phyloP scores from a whole-genome alignment of 2,329 filamentous ascomycete species.

The Hypoxylon sp. region DNA sequence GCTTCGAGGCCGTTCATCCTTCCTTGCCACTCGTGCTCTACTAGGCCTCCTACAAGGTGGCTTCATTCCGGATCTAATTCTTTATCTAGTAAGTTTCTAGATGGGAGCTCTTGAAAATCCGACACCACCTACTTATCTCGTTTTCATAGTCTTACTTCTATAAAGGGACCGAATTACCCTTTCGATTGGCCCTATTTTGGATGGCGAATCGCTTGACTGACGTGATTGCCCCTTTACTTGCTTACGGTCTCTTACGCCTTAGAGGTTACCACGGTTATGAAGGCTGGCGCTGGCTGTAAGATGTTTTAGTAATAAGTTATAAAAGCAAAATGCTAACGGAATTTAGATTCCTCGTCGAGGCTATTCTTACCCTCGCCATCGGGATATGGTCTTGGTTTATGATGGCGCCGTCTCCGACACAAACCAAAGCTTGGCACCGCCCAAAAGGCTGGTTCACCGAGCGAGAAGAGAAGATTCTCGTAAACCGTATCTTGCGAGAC shows the following conservation, averaged over 20 bases:
- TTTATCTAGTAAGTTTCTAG: slow-evolving; percentile 51
- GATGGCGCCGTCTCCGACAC: slow-evolving; percentile 63
- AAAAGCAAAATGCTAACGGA: too few relatives aligned
- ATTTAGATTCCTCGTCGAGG: slow-evolving; percentile 66
- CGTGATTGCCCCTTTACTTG: slow-evolving; percentile 55
- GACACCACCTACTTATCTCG: slow-evolving; percentile 12
- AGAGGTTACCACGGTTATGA: slow-evolving; percentile 57
- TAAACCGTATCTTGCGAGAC: slow-evolving; percentile 72
- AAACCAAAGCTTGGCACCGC: slow-evolving; percentile 70
- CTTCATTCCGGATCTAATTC: slow-evolving; percentile 56
- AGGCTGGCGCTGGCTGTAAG: slow-evolving; percentile 61
- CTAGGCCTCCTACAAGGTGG: slow-evolving; percentile 56
- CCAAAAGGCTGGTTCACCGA: slow-evolving; percentile 75
- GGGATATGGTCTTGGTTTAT: slow-evolving; percentile 62
- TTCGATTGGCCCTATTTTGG: slow-evolving; percentile 57
- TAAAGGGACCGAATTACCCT: slow-evolving; percentile 53
- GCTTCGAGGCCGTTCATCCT: slow-evolving; percentile 50
- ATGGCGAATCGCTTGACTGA: slow-evolving; percentile 52
- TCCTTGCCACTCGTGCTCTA: slow-evolving; percentile 53
- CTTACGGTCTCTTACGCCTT: slow-evolving; percentile 56
- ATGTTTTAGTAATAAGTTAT: too few relatives aligned
- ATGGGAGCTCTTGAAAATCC: neutral
- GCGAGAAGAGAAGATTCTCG: slow-evolving; percentile 73
- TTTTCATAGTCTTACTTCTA: slow-evolving; percentile 53
- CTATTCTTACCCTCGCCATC: slow-evolving; percentile 59